phyloP scores from a whole-genome alignment of 768 basidiomycete species.

The Russula lepida region DNA sequence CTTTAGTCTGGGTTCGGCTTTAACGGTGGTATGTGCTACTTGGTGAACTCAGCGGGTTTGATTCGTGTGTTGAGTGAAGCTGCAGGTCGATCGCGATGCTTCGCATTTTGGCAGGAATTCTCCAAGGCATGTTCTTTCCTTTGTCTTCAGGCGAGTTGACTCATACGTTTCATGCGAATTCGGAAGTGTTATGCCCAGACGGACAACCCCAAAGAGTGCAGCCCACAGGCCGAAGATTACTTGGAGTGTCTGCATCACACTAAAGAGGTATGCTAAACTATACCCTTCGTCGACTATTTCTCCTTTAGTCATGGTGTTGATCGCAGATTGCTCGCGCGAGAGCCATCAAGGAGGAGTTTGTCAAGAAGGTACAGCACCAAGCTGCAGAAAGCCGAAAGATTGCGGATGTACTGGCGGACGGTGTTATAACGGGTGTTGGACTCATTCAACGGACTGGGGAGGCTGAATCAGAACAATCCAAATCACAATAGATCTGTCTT shows the following conservation, averaged over 20 bases:
- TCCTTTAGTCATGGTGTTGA: not conserved
- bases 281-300: not conserved
- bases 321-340: conserved; percentile 56
- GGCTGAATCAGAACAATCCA: conserved; percentile 2
- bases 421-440: conserved; percentile 67
- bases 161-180: not conserved
- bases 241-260: conserved; percentile 84
- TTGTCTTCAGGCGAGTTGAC: not conserved
- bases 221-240: conserved; percentile 72
- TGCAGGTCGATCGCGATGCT: conserved; percentile 77
- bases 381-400: conserved; percentile 63
- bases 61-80: not conserved
- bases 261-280: conserved; percentile 66
- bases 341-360: conserved; percentile 61
- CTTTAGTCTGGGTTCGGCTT: conserved; percentile 58
- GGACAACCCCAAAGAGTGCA: conserved; percentile 67
- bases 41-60: not conserved
- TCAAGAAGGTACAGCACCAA: conserved; percentile 55
- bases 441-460: conserved; percentile 48
- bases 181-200: conserved; percentile 77
- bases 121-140: conserved; percentile 41
- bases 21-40: conserved; percentile 40
- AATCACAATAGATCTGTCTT: conserved; percentile 2
- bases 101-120: conserved; percentile 89
- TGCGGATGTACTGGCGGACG: conserved; percentile 63